These are phyloP conservation scores for Cytidiella melzeri DNA, from an alignment of 768 basidiomycete genomes.

Conservation along the genomic window DNA sequence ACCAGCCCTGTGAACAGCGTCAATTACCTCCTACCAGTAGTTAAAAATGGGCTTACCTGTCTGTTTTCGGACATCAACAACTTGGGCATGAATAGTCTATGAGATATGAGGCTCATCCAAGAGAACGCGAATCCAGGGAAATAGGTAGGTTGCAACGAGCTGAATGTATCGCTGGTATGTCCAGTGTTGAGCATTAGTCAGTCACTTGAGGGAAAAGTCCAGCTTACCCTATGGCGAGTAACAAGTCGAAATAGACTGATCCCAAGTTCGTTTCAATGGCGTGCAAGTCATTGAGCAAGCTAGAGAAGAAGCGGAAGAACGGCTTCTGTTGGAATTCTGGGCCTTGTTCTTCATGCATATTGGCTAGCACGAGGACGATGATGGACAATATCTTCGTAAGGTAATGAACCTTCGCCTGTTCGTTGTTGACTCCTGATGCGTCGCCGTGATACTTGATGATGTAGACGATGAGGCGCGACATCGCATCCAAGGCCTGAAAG, in stretches of 20 bases:
- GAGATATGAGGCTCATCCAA: constrained; percentile 95
- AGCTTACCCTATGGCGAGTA: constrained; percentile 78
- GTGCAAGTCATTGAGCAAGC: constrained; percentile 87
- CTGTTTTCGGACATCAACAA: constrained; percentile 81
- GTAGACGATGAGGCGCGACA: constrained; percentile 91
- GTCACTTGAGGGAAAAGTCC: background rate
- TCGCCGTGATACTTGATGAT: constrained; percentile 99
- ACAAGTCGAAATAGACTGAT: constrained; percentile 81
- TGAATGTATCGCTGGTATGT: constrained; percentile 81
- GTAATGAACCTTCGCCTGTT: constrained; percentile 94
- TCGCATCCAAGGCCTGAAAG: constrained; percentile 92
- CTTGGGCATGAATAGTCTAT: constrained; percentile 96
- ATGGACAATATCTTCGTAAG: constrained; percentile 96
- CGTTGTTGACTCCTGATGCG: constrained; percentile 85
- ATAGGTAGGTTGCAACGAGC: constrained; percentile 91
- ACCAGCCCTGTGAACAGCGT: constrained; percentile 62
- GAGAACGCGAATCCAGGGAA: constrained; percentile 99
- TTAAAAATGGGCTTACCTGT: constrained; percentile 45
- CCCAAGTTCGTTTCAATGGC: constrained; percentile 81
- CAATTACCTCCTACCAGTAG: background rate
- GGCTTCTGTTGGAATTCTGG: constrained; percentile 92
- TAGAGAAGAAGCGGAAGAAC: constrained; percentile 98
- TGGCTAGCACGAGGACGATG: constrained; percentile 91
- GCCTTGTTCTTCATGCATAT: constrained; percentile 92
- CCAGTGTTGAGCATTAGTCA: background rate